Evolutionary conservation across 2,329 filamentous ascomycete species (phyloP).

Genomic region (Clonostachys sp.): DNA sequence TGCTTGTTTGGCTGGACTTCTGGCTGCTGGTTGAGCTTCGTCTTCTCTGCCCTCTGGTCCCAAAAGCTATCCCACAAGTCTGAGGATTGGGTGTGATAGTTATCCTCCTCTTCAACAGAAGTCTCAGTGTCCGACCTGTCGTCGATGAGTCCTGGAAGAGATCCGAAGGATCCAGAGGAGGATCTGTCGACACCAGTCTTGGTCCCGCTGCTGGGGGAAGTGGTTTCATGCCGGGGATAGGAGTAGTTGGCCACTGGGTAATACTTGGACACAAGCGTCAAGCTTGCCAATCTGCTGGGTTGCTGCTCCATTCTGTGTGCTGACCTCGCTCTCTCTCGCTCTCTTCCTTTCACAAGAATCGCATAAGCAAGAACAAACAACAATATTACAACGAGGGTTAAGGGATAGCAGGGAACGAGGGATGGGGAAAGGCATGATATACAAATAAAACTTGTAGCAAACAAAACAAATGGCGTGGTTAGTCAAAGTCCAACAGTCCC

Average conservation of each 20-base stretch:
- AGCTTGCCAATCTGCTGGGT: slow-evolving; percentile 25
- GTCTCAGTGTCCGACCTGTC: slow-evolving; percentile 45
- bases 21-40: slow-evolving; percentile 8
- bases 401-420: too few relatives aligned
- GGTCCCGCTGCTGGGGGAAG: slow-evolving; percentile 4
- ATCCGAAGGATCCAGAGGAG: slow-evolving; percentile 40
- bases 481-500: too few relatives aligned
- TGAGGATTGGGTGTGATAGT: slow-evolving; percentile 36
- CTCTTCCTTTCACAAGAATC: too few relatives aligned
- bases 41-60: slow-evolving; percentile 16
- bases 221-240: slow-evolving; percentile 23
- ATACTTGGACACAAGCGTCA: slow-evolving; percentile 32
- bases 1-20: neutral
- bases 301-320: slow-evolving; percentile 23
- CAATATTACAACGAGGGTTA: too few relatives aligned
- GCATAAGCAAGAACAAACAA: too few relatives aligned
- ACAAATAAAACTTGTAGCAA: too few relatives aligned
- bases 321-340: neutral
- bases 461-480: too few relatives aligned
- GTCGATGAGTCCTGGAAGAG: slow-evolving; percentile 43
- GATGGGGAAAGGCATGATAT: too few relatives aligned
- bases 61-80: slow-evolving; percentile 51
- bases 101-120: slow-evolving; percentile 45
- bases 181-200: slow-evolving; percentile 22
- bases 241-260: slow-evolving; percentile 34